Base-by-base conservation (phyloP, 768 basidiomycete species). In the Serpula lacrymans region DNA sequence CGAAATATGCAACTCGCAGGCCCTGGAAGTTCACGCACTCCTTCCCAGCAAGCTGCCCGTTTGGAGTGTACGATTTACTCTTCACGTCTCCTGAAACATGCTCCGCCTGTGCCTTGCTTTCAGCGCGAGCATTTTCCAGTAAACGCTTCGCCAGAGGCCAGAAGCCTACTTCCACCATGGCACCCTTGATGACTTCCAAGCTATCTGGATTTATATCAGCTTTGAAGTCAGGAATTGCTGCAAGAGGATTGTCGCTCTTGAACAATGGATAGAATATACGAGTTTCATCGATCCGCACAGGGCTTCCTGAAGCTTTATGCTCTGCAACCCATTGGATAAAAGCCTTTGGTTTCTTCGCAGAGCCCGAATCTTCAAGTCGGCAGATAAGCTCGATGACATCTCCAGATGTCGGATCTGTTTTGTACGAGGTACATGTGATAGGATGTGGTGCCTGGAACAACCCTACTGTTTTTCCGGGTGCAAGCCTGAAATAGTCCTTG, bases 241-340 rank as follows among this genome's bases (percentile, higher is more conserved):
- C 75, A 1, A 75, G 65, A 0, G 96, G 96, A 51, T 91, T 84
- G 56, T 95, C 93, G 50, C 86, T 90, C 67, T 88, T 91, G 82
- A 98, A 99, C 4, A 99, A 69, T 16, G 82, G 87, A 56, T 92
- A 78, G 75, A 98, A 98, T 52, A 96, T 75, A 32, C 94, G 82
- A 27, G 86, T 88, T 65, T 99, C 94, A 59, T 90, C 84, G 49
- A 98, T 73, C 34, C 64, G 67, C 41, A 97, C 86, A 12, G 94
- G 91, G 50, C 86, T 89, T 6, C 83, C 80, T 1, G 86, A 83
- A 16, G 78, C 65, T 6, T 71, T 63, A 58, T 93, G 87, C 56
- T 89, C 84, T 18, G 88, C 91, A 11, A 99, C 90, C 95, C 95
- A 99, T 56, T 98, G 95, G 53, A 98, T 91, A 64, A 81, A 97